Evolutionary conservation across 306 rosid genomes (phyloP).

Genomic region (Fragaria vesca): DNA sequence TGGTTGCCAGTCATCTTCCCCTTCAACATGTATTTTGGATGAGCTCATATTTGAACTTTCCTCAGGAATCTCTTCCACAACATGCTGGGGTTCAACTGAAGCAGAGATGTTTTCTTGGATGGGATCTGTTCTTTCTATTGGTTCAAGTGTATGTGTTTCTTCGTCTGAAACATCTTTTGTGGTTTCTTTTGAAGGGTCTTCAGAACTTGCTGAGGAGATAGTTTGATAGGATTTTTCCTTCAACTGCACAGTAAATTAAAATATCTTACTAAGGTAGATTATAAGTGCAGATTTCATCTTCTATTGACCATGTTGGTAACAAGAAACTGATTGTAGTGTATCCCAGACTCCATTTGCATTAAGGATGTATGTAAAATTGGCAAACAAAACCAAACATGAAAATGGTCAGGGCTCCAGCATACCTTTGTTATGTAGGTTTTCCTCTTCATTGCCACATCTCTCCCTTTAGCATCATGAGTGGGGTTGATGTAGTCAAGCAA

Average conservation of each 20-base stretch:
- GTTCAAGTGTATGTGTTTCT: slow-evolving; percentile 48
- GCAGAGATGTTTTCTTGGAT: slow-evolving; percentile 51
- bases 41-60: slow-evolving; percentile 45
- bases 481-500: slow-evolving; percentile 97
- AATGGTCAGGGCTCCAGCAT: not conserved
- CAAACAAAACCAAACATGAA: not conserved
- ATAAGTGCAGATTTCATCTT: not conserved
- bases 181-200: slow-evolving; percentile 76
- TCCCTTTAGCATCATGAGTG: slow-evolving; percentile 66
- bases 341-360: not conserved
- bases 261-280: slow-evolving; percentile 21
- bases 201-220: slow-evolving; percentile 46
- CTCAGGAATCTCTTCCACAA: slow-evolving; percentile 42
- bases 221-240: slow-evolving; percentile 57
- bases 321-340: not conserved
- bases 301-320: not conserved
- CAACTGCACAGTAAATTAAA: slow-evolving; percentile 52
- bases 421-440: slow-evolving; percentile 73
- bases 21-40: slow-evolving; percentile 74
- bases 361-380: not conserved
- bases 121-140: slow-evolving; percentile 40
- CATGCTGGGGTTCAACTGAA: slow-evolving; percentile 47
- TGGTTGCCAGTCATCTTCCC: slow-evolving; percentile 94
- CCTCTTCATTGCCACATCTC: slow-evolving; percentile 69
- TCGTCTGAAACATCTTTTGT: slow-evolving; percentile 71